These are phyloP conservation scores for Dipteronia sinensis DNA, from an alignment of 345 rosid species.

Conservation along the genomic window DNA sequence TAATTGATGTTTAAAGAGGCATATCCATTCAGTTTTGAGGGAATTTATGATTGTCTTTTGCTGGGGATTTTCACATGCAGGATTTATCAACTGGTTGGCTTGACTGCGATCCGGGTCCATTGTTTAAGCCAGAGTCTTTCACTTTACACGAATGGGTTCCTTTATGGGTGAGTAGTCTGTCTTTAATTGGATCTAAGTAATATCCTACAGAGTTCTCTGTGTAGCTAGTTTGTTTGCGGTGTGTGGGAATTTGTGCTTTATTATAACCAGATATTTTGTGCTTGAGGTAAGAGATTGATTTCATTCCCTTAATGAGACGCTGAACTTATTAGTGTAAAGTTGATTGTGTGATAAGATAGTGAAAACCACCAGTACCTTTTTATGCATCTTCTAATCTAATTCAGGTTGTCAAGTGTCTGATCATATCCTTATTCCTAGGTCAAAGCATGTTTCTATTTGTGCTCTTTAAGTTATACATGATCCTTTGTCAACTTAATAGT, in stretches of 20 bases:
- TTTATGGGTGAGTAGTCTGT: slow-evolving; percentile 75
- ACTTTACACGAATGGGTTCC: slow-evolving; percentile 65
- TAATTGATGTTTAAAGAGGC: slow-evolving; percentile 16
- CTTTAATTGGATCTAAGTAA: not conserved
- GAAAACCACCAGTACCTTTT: not conserved
- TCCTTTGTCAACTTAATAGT: not conserved
- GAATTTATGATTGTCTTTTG: slow-evolving; percentile 16
- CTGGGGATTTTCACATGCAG: slow-evolving; percentile 40
- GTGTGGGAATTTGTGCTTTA: not conserved
- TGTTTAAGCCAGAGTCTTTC: slow-evolving; percentile 74
- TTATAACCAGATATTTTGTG: not conserved
- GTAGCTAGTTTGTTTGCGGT: not conserved
- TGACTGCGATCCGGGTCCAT: slow-evolving; percentile 92
- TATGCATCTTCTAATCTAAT: not conserved
- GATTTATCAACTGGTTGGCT: slow-evolving; percentile 95
- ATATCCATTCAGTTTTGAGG: slow-evolving; percentile 6
- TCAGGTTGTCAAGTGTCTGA: not conserved
- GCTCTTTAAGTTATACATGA: not conserved
- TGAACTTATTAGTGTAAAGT: not conserved
- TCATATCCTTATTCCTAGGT: not conserved
- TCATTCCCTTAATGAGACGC: not conserved
- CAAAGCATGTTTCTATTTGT: not conserved
- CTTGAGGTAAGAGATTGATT: not conserved
- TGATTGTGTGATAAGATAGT: not conserved
- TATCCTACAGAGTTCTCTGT: not conserved